Conservation (phyloP, 2,329 filamentous ascomycete species). For the Cadophora malorum region DNA sequence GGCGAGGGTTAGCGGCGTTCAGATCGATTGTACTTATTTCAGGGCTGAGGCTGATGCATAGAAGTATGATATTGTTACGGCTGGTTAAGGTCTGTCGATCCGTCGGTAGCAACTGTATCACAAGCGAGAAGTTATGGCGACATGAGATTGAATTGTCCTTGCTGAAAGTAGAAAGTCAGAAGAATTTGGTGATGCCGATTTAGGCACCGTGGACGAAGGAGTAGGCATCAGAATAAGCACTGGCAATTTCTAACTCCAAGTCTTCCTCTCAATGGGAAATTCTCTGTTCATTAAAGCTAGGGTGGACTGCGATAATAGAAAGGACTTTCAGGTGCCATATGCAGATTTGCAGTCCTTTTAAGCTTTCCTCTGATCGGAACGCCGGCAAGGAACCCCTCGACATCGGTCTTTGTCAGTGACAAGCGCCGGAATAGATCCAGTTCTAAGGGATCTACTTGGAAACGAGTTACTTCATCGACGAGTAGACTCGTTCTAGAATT, state of each 20-base stretch:
- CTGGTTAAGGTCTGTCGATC: background rate
- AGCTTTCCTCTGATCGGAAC: background rate
- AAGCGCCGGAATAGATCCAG: background rate
- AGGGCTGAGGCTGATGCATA: constrained; percentile 33
- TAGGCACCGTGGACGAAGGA: background rate
- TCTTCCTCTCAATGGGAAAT: background rate
- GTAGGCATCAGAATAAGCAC: background rate
- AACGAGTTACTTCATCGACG: background rate
- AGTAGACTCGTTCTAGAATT: background rate
- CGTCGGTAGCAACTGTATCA: background rate
- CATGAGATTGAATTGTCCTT: background rate
- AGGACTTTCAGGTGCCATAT: background rate
- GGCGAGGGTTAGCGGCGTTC: constrained; percentile 36
- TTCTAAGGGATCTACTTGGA: background rate
- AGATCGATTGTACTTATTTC: constrained; percentile 37
- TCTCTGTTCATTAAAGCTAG: background rate
- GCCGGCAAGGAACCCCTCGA: background rate
- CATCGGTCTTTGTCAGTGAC: background rate
- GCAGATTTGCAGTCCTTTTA: background rate
- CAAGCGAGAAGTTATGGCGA: background rate
- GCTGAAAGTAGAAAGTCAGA: background rate
- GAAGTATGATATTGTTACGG: constrained; percentile 24
- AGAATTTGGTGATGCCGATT: background rate
- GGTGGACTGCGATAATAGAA: background rate
- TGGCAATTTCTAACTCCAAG: too few species aligned